Evolutionary conservation across 2,329 filamentous ascomycete species (phyloP), one percentile per base, ranked within the genome.

Genomic region (Mycosphaerella arachidis): DNA sequence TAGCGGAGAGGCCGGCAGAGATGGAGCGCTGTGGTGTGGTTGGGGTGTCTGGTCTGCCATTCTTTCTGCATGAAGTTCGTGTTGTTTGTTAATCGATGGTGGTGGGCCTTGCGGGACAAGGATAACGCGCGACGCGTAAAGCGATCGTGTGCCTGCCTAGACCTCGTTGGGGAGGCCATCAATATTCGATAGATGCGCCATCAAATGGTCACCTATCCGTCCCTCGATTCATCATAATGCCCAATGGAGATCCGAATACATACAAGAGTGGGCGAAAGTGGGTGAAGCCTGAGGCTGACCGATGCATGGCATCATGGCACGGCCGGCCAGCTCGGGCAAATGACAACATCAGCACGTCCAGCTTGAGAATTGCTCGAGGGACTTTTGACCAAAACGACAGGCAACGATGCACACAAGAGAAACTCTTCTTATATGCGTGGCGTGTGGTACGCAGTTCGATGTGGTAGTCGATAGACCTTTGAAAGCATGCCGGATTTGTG

Each of bases 381-480:
- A 16, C 35, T 12, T 37, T 37, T 13, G 7, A 10, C 10, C 16
- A 37, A 37, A 4, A 53, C 48, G 6, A 43, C 40, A n/a, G n/a
- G n/a, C 40, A 43, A 18, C 16, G 6, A 24, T 63, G 40, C 57
- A 61, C 10, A 62, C 61, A 27, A 50, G 53, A 52, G 73, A 71
- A 43, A 70, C 79, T 56, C 75, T 78, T 35, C 80, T 88, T 37
- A 78, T 91, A 65, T 91, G 88, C 76, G 79, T 78, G 8, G 82
- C 87, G 5, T 91, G 88, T 71, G 88, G 87, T 24, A 90, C 87
- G 0, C 88, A 91, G 69, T 90, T 81, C 72, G 83, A 85, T 48
- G 77, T 78, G 1, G 70, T 80, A 0, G 79, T 85, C 62, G 75
- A 76, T 45, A 63, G 73, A 12, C 68, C 78, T 30, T 75, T 85